Conservation (phyloP, 495 filamentous ascomycete genomes). For the Glonium stellatum region DNA sequence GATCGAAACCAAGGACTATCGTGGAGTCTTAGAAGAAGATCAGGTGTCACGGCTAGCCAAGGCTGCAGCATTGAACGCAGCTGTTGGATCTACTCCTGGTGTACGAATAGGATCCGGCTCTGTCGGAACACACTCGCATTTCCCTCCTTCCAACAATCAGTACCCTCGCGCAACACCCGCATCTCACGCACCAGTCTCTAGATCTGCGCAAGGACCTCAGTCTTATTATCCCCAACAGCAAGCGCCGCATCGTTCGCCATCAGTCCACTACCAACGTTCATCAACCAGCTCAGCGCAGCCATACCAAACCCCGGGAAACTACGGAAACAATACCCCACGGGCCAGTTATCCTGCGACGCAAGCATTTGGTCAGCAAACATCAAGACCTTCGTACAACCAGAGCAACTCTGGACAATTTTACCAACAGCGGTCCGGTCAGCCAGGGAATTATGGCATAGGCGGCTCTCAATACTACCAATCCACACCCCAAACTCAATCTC, state of each 20-base stretch:
- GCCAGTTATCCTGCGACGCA: constrained; percentile 16
- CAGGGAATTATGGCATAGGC: constrained; percentile 16
- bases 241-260: constrained; percentile 25
- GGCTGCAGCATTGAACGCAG: constrained; percentile 23
- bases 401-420: constrained; percentile 18
- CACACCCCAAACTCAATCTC: constrained; percentile 20
- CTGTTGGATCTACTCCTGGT: constrained; percentile 17
- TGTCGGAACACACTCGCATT: constrained; percentile 15
- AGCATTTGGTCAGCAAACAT: constrained; percentile 24
- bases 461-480: constrained; percentile 25
- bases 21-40: constrained; percentile 82
- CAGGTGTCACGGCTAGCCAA: constrained; percentile 44
- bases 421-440: constrained; percentile 14
- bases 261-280: constrained; percentile 23
- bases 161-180: constrained; percentile 29
- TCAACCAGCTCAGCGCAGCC: constrained; percentile 14
- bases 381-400: constrained; percentile 19
- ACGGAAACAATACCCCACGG: constrained; percentile 10
- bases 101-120: constrained; percentile 18
- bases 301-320: constrained; percentile 18
- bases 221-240: constrained; percentile 32
- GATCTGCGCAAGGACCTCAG: constrained; percentile 16
- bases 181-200: constrained; percentile 13
- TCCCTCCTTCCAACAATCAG: constrained; percentile 24
- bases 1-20: constrained; percentile 61